Base-by-base conservation (phyloP, 768 basidiomycete genomes). In the Mycena latifolia region DNA sequence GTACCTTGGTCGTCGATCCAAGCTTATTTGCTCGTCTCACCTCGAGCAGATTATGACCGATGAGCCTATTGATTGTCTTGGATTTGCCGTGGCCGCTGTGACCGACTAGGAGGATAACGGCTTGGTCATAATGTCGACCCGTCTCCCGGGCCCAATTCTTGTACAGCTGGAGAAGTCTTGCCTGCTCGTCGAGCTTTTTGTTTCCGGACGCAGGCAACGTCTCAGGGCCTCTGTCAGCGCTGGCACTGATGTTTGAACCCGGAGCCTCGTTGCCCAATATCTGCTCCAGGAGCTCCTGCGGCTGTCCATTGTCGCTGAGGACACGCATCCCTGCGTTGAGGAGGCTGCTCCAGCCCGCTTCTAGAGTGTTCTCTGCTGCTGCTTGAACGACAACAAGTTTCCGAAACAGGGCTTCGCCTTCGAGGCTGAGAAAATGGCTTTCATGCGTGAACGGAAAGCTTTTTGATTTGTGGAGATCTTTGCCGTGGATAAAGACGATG, bases 51-150 rank as follows among this genome's bases (percentile, higher is more conserved):
- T 41, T 27, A 14, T 55, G 37, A 24, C 53, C 53, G 53, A 55
- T 9, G 53, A 55, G 53, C 51, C 60, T 41, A 53, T 61, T 61
- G 29, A 61, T 53, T 12, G 60, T 61, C 50, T 61, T 61, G 4
- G 60, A 61, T 61, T 61, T 61, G n/a, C 60, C 60, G 25, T 61
- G 60, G 14, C 60, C 60, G 41, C 60, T 55, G 53, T 39, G 33
- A 55, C 53, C 53, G 35, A 55, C 37, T 6, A 55, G 53, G 12
- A 55, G 35, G n/a, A 55, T 55, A 17, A 41, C 29, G 17, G 53
- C 53, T 55, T 55, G 22, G 11, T 55, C 53, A 22, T 22, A 17
- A 55, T 55, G 53, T 55, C 53, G 33, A 24, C 33, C 53, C 22
- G 53, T 55, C 33, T n/a, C n/a, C n/a, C n/a, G n/a, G n/a, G n/a